phyloP scores from a whole-genome alignment of 495 filamentous ascomycete species.

The Penicillium malachiteum region DNA sequence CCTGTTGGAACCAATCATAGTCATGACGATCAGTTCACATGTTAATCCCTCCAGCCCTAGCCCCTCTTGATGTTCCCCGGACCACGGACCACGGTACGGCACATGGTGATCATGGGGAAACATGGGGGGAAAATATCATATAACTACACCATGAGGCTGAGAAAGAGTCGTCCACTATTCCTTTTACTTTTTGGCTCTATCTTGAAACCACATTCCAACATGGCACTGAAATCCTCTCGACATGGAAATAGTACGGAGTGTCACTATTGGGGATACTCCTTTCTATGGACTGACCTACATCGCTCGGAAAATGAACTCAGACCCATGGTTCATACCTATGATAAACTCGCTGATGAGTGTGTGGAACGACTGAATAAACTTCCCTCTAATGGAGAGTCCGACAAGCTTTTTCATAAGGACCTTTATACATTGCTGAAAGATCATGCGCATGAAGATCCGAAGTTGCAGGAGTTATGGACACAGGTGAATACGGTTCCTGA shows the following conservation, averaged over 20 bases:
- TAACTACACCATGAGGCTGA: neutral
- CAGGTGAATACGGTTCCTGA: constrained; percentile 68
- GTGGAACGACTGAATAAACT: constrained; percentile 60
- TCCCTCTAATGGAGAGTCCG: constrained; percentile 30
- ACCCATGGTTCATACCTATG: constrained; percentile 64
- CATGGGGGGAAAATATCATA: too few species aligned
- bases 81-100: constrained; percentile 20
- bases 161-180: neutral
- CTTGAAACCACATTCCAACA: neutral
- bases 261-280: constrained; percentile 64
- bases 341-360: constrained; percentile 65
- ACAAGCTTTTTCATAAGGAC: constrained; percentile 47
- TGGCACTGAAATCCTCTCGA: constrained; percentile 17
- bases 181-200: neutral
- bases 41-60: constrained; percentile 10
- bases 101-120: too few species aligned
- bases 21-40: neutral
- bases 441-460: constrained; percentile 55
- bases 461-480: constrained; percentile 60
- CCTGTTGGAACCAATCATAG: too few species aligned
- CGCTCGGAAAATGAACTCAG: constrained; percentile 57
- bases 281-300: constrained; percentile 69
- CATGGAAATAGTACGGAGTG: constrained; percentile 22
- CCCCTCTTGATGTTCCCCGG: constrained; percentile 18
- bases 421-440: constrained; percentile 60